Percentiles rank a stretch among this genome's conserved stretches.
Evolutionary conservation across 805 yeast species (phyloP).

Genomic region (Candida lessepsii): DNA sequence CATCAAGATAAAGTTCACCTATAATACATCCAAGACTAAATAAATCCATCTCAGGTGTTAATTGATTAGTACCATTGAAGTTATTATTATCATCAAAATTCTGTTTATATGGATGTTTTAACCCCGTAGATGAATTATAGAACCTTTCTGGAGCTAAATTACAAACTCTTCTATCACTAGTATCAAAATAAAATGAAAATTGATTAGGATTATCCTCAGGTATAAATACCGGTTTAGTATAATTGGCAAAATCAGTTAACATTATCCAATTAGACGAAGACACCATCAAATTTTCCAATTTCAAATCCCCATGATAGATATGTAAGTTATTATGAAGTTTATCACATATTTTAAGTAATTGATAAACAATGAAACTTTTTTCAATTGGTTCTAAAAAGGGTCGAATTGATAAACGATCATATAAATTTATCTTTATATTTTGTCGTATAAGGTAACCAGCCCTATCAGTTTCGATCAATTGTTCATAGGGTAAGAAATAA

Average conservation of each 20-base stretch:
- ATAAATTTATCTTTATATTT: constrained; percentile 71
- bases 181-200: constrained; percentile 88
- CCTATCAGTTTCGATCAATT: constrained; percentile 80
- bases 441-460: constrained; percentile 92
- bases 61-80: constrained; percentile 17
- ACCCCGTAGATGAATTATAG: constrained; percentile 28
- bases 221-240: constrained; percentile 72
- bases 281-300: constrained; percentile 82
- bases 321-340: constrained; percentile 57
- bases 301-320: constrained; percentile 86
- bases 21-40: constrained; percentile 84
- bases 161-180: constrained; percentile 81
- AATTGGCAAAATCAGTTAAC: constrained; percentile 77
- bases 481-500: constrained; percentile 68
- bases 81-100: constrained; percentile 24
- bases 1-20: constrained; percentile 85
- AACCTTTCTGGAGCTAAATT: constrained; percentile 95
- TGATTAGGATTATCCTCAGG: constrained; percentile 95
- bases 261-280: constrained; percentile 88
- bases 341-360: constrained; percentile 61
- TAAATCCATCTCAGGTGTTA: constrained; percentile 73
- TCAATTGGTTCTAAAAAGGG: constrained; percentile 84
- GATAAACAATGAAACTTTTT: constrained; percentile 81
- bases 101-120: constrained; percentile 16
- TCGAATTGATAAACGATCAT: constrained; percentile 80